Base-by-base conservation (phyloP, 352 stramenopile genomes). In the Pythium grandisporangium region DNA sequence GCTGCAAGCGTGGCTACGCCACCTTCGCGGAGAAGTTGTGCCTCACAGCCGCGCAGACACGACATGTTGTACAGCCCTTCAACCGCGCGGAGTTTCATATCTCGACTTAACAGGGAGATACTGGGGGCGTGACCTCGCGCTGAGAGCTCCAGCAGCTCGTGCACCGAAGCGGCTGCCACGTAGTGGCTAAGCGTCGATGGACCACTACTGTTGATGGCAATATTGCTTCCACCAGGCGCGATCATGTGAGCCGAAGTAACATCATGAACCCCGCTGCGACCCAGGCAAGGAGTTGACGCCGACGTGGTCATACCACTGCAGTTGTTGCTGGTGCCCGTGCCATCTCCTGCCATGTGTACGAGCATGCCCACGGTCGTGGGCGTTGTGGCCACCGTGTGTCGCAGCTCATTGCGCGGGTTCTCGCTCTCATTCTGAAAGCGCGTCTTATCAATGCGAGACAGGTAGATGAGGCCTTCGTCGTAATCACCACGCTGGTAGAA, bases 401-500 rank as follows among this genome's bases (percentile, higher is more conserved):
- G 43, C 10, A 87, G 45, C 16, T 75, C 70, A n/a, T 64, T 54
- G 19, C 70, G 70, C 4, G 70, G 70, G 38, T 87, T 70, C 38
- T 66, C 57, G 23, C 52, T 57, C 41, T 87, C 73, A 20, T 54
- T 70, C 25, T 54, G 57, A 41, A 87, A 87, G 20, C 71, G 71
- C 27, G 59, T 69, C 49, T 65, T 73, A 53, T 89, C 70, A 43
- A 93, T 84, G 26, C 79, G 74, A 23, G 77, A 90, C 14, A 93
- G 52, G 40, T 93, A 93, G 46, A 93, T 88, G 38, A 90, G 65
- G 12, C 79, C 79, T 62, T 93, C 77, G 46, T 90, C 68, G 48
- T 90, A 93, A 30, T 82, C 68, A 1, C 79, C 79, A n/a, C 77
- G 70, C 50, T 84, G 74, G 51, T 90, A 93, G 49, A 92, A 92